phyloP scores from a whole-genome alignment of 225 moss, liverwort and hornwort species.

The Marchantia polymorpha region DNA sequence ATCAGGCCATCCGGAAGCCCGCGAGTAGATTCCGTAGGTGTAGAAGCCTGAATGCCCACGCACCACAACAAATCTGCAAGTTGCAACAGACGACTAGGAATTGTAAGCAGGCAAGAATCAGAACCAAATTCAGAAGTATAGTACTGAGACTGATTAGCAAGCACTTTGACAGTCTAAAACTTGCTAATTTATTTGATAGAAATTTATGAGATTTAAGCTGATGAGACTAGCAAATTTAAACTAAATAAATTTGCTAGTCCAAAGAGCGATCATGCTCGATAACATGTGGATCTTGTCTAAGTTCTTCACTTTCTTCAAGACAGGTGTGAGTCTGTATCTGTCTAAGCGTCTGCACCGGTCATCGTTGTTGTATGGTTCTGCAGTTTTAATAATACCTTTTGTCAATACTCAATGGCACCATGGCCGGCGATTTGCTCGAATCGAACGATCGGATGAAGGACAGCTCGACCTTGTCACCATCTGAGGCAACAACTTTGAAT shows the following conservation, averaged over 20 bases:
- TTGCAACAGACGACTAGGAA: not conserved
- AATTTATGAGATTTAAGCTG: not conserved
- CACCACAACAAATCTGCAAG: slow-evolving; percentile 43
- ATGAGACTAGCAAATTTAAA: not conserved
- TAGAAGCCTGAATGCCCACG: slow-evolving; percentile 55
- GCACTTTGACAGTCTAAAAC: no score
- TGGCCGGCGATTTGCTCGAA: not conserved
- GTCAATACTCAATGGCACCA: not conserved
- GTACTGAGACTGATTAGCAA: no score
- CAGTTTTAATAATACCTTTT: not conserved
- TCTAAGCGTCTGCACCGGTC: no score
- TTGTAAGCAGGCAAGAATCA: not conserved
- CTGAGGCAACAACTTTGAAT: not conserved
- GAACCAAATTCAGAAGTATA: no score
- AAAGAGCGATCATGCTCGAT: no score
- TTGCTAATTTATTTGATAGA: no score
- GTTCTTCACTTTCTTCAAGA: not conserved
- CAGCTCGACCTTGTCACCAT: not conserved
- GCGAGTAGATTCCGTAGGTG: slow-evolving; percentile 50
- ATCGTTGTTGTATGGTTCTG: no score
- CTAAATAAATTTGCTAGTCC: no score
- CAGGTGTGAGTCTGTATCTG: not conserved
- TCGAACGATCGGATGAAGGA: not conserved
- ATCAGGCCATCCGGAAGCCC: slow-evolving; percentile 46
- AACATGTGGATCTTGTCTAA: no score